Evolutionary conservation across 192 early-diverging fungal species (phyloP).

Genomic region (Coemansia sp.): DNA sequence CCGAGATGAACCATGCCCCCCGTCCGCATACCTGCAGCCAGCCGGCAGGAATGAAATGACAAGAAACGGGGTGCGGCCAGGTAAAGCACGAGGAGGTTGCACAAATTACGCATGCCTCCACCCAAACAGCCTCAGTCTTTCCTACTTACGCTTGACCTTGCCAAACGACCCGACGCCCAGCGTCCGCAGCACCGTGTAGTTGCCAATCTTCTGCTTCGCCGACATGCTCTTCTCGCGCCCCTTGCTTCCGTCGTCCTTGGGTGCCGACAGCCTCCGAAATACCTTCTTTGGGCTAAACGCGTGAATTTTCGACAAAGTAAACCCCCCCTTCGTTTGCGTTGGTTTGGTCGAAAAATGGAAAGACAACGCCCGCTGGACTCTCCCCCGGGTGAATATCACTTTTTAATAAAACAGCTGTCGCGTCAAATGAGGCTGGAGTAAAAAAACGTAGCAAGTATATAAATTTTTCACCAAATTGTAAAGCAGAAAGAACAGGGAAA

Average conservation of each 20-base stretch:
- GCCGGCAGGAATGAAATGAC: not conserved
- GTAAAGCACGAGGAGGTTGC: constrained; percentile 2
- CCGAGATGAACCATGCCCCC: no score
- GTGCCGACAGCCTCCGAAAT: constrained; percentile 33
- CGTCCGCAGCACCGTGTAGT: constrained; percentile 93
- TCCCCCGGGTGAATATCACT: no score
- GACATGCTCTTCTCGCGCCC: constrained; percentile 25
- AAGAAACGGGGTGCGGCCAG: not conserved
- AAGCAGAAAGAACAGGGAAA: not conserved
- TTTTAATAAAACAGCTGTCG: no score
- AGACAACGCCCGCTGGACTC: no score
- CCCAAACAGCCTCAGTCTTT: not conserved
- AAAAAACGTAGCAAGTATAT: not conserved
- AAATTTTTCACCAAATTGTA: no score
- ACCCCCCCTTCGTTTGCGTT: no score
- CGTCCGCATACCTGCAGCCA: no score
- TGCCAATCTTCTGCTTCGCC: constrained; percentile 65
- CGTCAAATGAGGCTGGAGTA: not conserved
- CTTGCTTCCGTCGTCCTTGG: constrained; percentile 24
- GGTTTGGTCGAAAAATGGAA: no score
- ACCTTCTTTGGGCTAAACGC: constrained; percentile 44
- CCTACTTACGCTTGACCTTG: constrained; percentile 90
- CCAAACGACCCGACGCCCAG: constrained; percentile 96
- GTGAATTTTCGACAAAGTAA: constrained; percentile 40
- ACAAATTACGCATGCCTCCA: not conserved